Conservation (phyloP, 805 yeast genomes). For the Pichia heedii region DNA sequence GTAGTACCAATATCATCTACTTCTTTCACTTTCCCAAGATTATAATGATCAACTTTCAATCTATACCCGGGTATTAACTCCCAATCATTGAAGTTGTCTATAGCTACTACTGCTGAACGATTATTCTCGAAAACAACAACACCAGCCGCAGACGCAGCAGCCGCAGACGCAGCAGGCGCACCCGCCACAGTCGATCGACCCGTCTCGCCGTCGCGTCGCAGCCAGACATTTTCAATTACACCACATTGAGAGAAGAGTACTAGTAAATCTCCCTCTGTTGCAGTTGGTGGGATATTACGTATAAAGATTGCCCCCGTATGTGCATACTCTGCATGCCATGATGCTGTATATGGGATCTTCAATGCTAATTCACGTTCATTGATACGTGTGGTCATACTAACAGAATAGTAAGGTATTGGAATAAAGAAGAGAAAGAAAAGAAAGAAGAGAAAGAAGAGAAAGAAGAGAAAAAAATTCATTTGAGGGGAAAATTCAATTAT, state of each 20-base stretch:
- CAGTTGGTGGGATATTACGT: constrained; percentile 57
- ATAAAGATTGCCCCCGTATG: constrained; percentile 72
- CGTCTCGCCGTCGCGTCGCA: constrained; percentile 55
- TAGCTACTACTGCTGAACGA: constrained; percentile 71
- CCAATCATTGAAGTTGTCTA: constrained; percentile 79
- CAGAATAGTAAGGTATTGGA: no score
- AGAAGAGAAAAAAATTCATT: no score
- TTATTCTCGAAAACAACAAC: constrained; percentile 78
- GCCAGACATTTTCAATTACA: constrained; percentile 64
- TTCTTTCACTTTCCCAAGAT: constrained; percentile 32
- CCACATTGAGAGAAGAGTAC: constrained; percentile 86
- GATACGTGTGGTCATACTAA: constrained; percentile 16
- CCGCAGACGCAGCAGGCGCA: background rate
- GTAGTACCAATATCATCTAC: no score
- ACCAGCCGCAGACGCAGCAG: constrained; percentile 28
- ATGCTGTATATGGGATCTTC: constrained; percentile 44
- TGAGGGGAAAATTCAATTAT: no score
- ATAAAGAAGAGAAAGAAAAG: background rate
- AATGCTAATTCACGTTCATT: constrained; percentile 53
- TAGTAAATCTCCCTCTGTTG: constrained; percentile 69
- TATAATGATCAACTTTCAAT: constrained; percentile 64
- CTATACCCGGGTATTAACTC: constrained; percentile 36
- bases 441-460: background rate
- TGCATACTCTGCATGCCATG: constrained; percentile 84
- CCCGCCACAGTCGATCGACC: constrained; percentile 38